Evolutionary conservation across 768 basidiomycete genomes (phyloP), one percentile per base, ranked within the genome.

Genomic region (Hebeloma cylindrosporum): DNA sequence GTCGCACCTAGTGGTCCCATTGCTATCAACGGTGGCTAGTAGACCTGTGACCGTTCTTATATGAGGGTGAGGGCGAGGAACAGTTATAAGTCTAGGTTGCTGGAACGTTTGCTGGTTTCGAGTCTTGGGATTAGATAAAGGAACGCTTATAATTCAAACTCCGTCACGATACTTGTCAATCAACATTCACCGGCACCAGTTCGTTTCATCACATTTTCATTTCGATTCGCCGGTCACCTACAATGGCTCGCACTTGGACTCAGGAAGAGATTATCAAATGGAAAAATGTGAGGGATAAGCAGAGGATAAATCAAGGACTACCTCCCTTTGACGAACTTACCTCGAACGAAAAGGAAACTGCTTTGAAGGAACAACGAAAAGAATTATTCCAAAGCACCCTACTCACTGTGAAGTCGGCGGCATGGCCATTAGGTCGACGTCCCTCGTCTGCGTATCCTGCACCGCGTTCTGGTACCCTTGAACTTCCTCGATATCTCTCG

Each of bases 211-310:
- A n/a, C n/a, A n/a, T n/a, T n/a, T n/a, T n/a, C n/a, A n/a, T n/a
- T n/a, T n/a, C n/a, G n/a, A n/a, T n/a, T n/a, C n/a, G n/a, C n/a
- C n/a, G n/a, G n/a, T 40, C 17, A 4, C 5, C 13, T 9, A 28
- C 27, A 27, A 44, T 45, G 43, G 9, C 34, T 7, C 33, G 17
- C 5, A 37, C 10, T 3, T 45, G 43, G 43, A 36, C 43, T 3
- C 5, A 25, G 9, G 33, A 45, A 5, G 17, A 45, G 26, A 37
- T 35, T 4, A n/a, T 27, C 3, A 11, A 28, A 16, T 45, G 20
- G 16, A 37, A 37, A 36, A 22, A 16, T 3, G 34, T n/a, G 1
- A 45, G 43, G 17, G 34, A 45, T 26, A 36, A 36, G 33, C 22
- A 36, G 33, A 34, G 43, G 7, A 36, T 21, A 29, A 28, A 27